Conservation (phyloP, 345 rosid genomes). For the Linum tenue region DNA sequence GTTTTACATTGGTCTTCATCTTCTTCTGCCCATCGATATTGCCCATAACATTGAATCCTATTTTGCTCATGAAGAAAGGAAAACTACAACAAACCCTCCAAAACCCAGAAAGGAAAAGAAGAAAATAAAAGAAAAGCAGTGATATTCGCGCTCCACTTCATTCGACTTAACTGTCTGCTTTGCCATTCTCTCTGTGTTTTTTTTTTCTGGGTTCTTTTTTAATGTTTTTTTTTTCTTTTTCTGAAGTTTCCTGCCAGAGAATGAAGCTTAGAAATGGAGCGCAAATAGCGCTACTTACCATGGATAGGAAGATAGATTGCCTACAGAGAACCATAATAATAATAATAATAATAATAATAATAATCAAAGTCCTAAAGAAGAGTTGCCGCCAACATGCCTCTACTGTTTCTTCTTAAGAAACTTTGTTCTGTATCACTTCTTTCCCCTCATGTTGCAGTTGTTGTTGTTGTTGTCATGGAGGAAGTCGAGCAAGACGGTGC, state of each 20-base stretch:
- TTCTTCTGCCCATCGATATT: slow-evolving; percentile 13
- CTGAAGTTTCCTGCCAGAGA: background rate
- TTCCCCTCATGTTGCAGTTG: slow-evolving; percentile 5
- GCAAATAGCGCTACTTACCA: slow-evolving; percentile 45
- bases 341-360: slow-evolving; percentile 8
- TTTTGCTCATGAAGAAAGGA: background rate
- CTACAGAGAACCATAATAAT: slow-evolving; percentile 1
- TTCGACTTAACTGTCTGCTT: background rate
- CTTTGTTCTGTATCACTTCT: slow-evolving; percentile 5
- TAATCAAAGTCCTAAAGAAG: slow-evolving; percentile 15
- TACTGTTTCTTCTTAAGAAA: too few relatives aligned
- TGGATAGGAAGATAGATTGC: background rate
- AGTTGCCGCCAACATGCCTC: background rate
- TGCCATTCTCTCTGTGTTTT: background rate
- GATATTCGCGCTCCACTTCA: slow-evolving; percentile 48
- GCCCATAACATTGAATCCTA: slow-evolving; percentile 5
- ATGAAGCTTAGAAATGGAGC: slow-evolving; percentile 37
- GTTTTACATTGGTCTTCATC: slow-evolving; percentile 25
- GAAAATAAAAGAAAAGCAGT: slow-evolving; percentile 24
- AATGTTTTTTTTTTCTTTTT: background rate
- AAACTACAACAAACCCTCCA: background rate
- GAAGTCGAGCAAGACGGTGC: slow-evolving; percentile 81
- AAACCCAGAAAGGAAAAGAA: background rate
- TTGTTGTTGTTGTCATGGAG: slow-evolving; percentile 30
- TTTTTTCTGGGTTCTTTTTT: background rate